Percentiles rank a stretch among this genome's conserved stretches.
phyloP scores from a whole-genome alignment of 1,284 basidiomycete species.

The Cystobasidiaceae sp. region DNA sequence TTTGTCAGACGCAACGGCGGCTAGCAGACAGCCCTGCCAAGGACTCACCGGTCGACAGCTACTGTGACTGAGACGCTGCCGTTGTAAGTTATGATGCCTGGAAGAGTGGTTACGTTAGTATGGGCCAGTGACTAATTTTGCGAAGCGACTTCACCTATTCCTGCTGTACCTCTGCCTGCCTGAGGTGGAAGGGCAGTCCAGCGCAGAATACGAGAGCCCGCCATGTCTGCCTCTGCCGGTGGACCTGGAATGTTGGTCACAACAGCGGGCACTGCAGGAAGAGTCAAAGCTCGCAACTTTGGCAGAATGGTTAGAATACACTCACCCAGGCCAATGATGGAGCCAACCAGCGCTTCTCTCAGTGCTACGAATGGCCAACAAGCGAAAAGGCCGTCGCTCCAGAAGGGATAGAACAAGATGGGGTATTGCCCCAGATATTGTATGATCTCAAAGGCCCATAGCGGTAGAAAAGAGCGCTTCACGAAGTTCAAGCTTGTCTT shows the following conservation, averaged over 20 bases:
- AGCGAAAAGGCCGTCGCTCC: conserved; percentile 18
- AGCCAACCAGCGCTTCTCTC: conserved; percentile 15
- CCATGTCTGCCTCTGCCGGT: conserved; percentile 33
- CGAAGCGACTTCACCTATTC: conserved; percentile 33
- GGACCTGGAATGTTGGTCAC: conserved; percentile 45
- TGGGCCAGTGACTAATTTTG: too few species aligned
- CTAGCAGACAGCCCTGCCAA: too few species aligned
- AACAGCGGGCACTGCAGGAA: conserved; percentile 34
- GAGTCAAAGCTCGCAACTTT: neutral
- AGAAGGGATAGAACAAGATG: conserved; percentile 40
- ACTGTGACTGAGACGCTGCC: conserved; percentile 41
- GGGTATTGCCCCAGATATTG: conserved; percentile 21
- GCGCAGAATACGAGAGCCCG: neutral
- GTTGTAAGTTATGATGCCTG: conserved; percentile 43
- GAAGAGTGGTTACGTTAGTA: too few species aligned
- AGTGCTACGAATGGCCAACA: neutral
- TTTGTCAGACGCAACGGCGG: neutral
- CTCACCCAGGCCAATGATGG: conserved; percentile 25
- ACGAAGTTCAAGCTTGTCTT: conserved; percentile 39
- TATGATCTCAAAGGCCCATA: conserved; percentile 18
- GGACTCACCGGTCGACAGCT: conserved; percentile 40
- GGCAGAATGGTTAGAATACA: too few species aligned
- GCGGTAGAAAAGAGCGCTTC: conserved; percentile 41
- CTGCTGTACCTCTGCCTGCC: conserved; percentile 42
- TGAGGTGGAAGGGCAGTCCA: conserved; percentile 42